These are phyloP conservation scores for Aspergillus alliaceus DNA, from an alignment of 2,329 filamentous ascomycete genomes.

Conservation along the genomic window DNA sequence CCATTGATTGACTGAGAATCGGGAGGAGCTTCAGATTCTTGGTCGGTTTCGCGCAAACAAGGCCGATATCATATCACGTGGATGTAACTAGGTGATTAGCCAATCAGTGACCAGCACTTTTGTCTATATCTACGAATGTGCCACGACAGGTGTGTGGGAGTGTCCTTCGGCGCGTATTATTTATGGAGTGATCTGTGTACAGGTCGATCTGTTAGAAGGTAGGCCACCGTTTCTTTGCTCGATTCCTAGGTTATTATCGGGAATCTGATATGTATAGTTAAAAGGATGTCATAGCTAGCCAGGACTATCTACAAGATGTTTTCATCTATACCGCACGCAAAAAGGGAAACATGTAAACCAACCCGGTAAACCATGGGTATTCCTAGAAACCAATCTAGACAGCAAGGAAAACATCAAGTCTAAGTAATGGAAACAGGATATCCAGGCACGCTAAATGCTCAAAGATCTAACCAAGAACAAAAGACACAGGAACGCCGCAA, in stretches of 20 bases:
- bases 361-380: background rate
- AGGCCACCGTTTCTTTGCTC: too few relatives aligned
- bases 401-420: slow-evolving; percentile 13
- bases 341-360: background rate
- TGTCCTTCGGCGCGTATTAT: too few relatives aligned
- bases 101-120: background rate
- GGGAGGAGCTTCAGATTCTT: background rate
- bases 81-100: background rate
- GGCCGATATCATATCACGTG: background rate
- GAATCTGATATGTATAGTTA: background rate
- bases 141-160: too few relatives aligned
- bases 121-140: background rate
- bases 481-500: background rate
- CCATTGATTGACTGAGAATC: background rate
- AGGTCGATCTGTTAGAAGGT: too few relatives aligned
- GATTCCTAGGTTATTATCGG: background rate
- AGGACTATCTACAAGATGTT: background rate
- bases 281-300: background rate
- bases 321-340: background rate
- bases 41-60: background rate
- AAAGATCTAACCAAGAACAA: slow-evolving; percentile 2
- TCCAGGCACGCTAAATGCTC: slow-evolving; percentile 14
- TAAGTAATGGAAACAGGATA: slow-evolving; percentile 11
- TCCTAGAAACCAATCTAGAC: slow-evolving; percentile 9
- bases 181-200: too few relatives aligned